Evolutionary conservation across 2,329 filamentous ascomycete genomes (phyloP), one percentile per base, ranked within the genome.

Genomic region (Xylariaceae sp.): DNA sequence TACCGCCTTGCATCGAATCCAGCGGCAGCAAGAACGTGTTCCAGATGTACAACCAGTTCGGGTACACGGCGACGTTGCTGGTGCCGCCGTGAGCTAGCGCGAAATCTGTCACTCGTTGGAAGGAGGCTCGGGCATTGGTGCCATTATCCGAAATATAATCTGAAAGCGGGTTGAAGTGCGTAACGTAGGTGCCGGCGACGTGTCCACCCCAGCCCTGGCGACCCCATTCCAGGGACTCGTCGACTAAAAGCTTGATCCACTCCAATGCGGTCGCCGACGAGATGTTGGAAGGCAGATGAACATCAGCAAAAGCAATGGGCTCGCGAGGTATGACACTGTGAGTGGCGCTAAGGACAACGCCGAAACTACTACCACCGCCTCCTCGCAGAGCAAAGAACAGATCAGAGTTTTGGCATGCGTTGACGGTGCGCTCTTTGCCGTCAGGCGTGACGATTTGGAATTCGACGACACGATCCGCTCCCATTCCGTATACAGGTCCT

Each of bases 331-430:
- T 56, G 28, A 64, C 62, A 23, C 60, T 56, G 31, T 64, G 62
- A 16, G 56, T 61, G n/a, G 60, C 60, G 23, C 31, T 58, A n/a
- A 66, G 54, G 14, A 84, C 77, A 2, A 85, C 71, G 3, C 77
- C 82, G 60, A 80, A 85, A 11, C 76, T 82, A 2, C 79, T 80
- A 9, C 76, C 78, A 3, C 82, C 63, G 11, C 64, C 64, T 29
- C 62, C 64, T 41, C 62, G 55, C 23, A 66, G 44, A 45, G 64
- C 64, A 44, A 59, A 66, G 44, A 63, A 64, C 17, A 66, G 48
- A 47, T 85, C 82, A 0, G 70, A 53, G 56, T 84, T 77, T 16
- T 78, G 61, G 2, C 71, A 69, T 2, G 67, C 72, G 24, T 74
- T 77, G 3, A 79, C 81, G 3, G 67, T 75, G 2, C 80, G 62